Conservation (phyloP, 805 yeast genomes). For the Barnettozyma sp. region DNA sequence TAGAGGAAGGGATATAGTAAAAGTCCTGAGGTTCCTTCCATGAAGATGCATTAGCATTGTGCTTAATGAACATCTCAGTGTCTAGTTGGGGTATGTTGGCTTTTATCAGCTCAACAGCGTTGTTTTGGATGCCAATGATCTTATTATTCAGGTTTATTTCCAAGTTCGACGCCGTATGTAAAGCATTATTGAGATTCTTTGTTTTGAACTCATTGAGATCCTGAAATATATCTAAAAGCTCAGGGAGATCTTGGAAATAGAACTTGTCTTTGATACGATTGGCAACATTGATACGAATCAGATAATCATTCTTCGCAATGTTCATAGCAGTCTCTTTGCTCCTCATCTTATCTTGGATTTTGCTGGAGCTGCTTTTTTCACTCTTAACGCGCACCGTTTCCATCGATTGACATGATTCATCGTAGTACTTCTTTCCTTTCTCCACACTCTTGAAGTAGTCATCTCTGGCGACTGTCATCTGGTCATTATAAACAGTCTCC, state of each 20-base stretch:
- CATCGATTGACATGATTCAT: slow-evolving; percentile 69
- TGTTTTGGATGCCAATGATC: slow-evolving; percentile 36
- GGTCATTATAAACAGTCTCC: slow-evolving; percentile 47
- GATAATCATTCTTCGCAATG: slow-evolving; percentile 74
- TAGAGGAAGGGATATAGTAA: slow-evolving; percentile 76
- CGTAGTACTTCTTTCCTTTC: slow-evolving; percentile 62
- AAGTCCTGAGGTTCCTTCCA: slow-evolving; percentile 91
- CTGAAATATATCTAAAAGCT: slow-evolving; percentile 76
- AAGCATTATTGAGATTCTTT: slow-evolving; percentile 58
- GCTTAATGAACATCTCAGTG: slow-evolving; percentile 87
- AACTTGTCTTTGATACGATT: slow-evolving; percentile 90
- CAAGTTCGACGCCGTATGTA: slow-evolving; percentile 50
- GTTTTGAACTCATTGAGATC: slow-evolving; percentile 77
- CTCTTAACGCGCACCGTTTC: slow-evolving; percentile 73
- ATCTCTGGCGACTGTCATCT: slow-evolving; percentile 38
- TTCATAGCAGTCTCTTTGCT: slow-evolving; percentile 79
- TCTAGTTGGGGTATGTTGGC: slow-evolving; percentile 72
- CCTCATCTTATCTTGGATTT: slow-evolving; percentile 39
- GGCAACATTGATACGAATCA: slow-evolving; percentile 74
- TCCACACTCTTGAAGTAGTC: slow-evolving; percentile 27
- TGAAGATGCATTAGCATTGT: slow-evolving; percentile 44
- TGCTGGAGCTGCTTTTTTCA: slow-evolving; percentile 50
- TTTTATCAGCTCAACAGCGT: slow-evolving; percentile 48
- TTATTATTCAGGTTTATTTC: slow-evolving; percentile 52
- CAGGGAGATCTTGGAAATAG: slow-evolving; percentile 90